phyloP scores from a whole-genome alignment of 208 protist genomes.

The Trypanosoma cruzi region DNA sequence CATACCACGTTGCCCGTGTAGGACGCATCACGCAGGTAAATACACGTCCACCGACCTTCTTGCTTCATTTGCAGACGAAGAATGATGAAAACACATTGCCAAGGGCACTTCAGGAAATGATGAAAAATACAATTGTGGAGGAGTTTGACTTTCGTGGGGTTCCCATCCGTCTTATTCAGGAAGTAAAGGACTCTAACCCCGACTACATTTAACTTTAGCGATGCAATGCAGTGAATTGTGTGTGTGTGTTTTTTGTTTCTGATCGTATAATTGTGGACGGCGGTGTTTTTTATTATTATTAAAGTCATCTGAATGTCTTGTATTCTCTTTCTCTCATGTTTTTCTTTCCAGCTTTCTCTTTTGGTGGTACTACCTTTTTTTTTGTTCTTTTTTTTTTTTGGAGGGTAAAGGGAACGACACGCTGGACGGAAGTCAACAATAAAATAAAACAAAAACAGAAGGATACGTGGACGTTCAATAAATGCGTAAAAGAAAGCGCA shows the following conservation, averaged over 20 bases:
- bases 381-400: background rate
- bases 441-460: background rate
- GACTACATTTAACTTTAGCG: constrained; percentile 81
- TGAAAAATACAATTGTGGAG: constrained; percentile 92
- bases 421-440: background rate
- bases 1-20: constrained; percentile 86
- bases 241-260: constrained; percentile 16
- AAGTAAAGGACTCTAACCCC: constrained; percentile 88
- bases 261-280: background rate
- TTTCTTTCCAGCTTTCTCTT: background rate
- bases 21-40: constrained; percentile 88
- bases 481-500: constrained; percentile 24
- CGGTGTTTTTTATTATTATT: background rate
- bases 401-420: background rate
- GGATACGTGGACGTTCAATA: background rate
- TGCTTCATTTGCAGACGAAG: constrained; percentile 90
- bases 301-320: no score
- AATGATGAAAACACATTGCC: constrained; percentile 81
- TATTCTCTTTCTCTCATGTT: no score
- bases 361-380: background rate
- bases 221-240: background rate
- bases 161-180: constrained; percentile 86
- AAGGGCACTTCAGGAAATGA: constrained; percentile 84
- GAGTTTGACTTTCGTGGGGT: constrained; percentile 92
- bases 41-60: constrained; percentile 84